phyloP scores from a whole-genome alignment of 495 filamentous ascomycete species.

The Xylona heveae region DNA sequence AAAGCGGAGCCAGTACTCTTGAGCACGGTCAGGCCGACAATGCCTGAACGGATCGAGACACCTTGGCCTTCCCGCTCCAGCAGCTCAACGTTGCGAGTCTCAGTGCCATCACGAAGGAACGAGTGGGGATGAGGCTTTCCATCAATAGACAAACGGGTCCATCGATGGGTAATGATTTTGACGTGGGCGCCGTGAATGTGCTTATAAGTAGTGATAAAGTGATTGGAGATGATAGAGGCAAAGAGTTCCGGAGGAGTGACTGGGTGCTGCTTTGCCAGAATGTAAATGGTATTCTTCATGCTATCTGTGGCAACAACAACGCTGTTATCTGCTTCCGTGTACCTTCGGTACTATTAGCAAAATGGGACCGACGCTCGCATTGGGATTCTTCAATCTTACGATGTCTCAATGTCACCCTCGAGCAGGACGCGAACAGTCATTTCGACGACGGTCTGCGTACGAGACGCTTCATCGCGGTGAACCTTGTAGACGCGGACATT shows the following conservation, averaged over 20 bases:
- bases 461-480: conserved; percentile 50
- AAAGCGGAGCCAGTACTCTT: conserved; percentile 97
- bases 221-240: conserved; percentile 57
- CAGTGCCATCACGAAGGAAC: conserved; percentile 74
- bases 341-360: conserved; percentile 25
- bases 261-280: conserved; percentile 81
- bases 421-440: conserved; percentile 85
- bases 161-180: conserved; percentile 65
- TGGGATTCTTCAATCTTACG: conserved; percentile 27
- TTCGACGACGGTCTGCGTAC: conserved; percentile 68
- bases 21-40: conserved; percentile 63
- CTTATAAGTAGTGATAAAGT: conserved; percentile 71
- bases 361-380: neutral
- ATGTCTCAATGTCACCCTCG: conserved; percentile 75
- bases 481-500: conserved; percentile 97
- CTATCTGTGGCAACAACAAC: conserved; percentile 92
- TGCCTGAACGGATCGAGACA: conserved; percentile 38
- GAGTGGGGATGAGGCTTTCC: conserved; percentile 91
- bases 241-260: conserved; percentile 89
- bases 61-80: conserved; percentile 19
- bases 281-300: conserved; percentile 94
- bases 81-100: conserved; percentile 60
- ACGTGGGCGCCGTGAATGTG: conserved; percentile 74
- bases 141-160: conserved; percentile 75
- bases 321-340: conserved; percentile 86